Evolutionary conservation across 768 basidiomycete species (phyloP), one percentile per base, ranked within the genome.

Genomic region (Lactarius pseudohatsudake): DNA sequence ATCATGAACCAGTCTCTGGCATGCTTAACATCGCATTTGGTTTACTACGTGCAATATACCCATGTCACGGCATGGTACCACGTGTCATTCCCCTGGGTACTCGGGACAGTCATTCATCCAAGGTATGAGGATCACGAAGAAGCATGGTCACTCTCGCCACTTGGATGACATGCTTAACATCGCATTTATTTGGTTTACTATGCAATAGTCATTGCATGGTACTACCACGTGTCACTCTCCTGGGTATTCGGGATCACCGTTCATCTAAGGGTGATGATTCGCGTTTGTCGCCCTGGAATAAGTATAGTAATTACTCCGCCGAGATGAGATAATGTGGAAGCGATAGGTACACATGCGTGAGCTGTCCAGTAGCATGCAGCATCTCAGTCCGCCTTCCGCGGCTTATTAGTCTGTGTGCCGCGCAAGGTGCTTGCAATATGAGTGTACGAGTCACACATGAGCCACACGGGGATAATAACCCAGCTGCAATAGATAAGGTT

Each of bases 401-500:
- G 45, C 65, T 50, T 66, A 34, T 38, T 36, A 11, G 26, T 55
- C 38, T 68, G 64, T 13, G 56, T 45, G 6, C 63, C 34, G 28
- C 89, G 85, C 67, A 93, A 78, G 10, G 87, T 79, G 47, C 78
- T 76, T 18, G 88, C 82, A 63, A 94, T 91, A 66, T 88, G 83
- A 4, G 78, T 78, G 68, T 92, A 94, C 0, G 92, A 92, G 72
- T 93, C 88, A 69, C 79, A 78, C 88, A 95, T 89, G 65, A 94
- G 80, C 79, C 83, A 84, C 26, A 92, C 62, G 2, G 92, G 92
- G 69, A 93, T 81, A 57, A 85, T 72, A 34, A 94, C 91, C 92
- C 92, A 94, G 63, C 91, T 93, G 50, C 1, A 53, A 53, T 13
- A 71, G 15, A 64, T 62, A 69, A 50, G 57, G 11, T 61, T 53